A percentile compares a stretch with the other conserved stretches of the same genome.
Evolutionary conservation across 2,329 filamentous ascomycete species (phyloP).

Genomic region (Zasmidium angulare): DNA sequence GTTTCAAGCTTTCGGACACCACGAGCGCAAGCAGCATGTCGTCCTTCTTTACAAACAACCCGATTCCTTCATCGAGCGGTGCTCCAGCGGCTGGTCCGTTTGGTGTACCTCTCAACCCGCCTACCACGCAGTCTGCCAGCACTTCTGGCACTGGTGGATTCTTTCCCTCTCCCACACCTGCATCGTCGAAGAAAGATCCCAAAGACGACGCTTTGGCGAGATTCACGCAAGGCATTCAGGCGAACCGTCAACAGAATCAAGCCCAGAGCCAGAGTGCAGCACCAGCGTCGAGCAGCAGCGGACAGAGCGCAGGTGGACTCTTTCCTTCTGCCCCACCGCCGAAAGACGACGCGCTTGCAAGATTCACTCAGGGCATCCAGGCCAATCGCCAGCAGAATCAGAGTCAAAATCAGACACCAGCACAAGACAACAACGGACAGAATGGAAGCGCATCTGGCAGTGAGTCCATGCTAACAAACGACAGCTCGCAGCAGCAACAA

Average conservation of each 20-base stretch:
- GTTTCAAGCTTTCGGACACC: not conserved
- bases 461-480: constrained; percentile 2
- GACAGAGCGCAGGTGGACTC: not conserved
- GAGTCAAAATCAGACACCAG: not conserved
- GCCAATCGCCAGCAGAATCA: too few species aligned
- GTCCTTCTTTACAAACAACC: too few species aligned
- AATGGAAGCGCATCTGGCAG: not conserved
- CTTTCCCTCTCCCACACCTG: too few species aligned
- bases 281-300: not conserved
- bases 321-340: not conserved
- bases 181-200: too few species aligned
- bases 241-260: too few species aligned
- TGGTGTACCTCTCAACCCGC: not conserved
- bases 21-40: not conserved
- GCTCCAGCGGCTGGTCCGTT: not conserved
- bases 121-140: too few species aligned
- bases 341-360: too few species aligned
- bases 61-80: not conserved
- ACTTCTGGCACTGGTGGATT: too few species aligned
- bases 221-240: too few species aligned
- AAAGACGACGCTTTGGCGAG: too few species aligned
- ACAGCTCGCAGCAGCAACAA: constrained; percentile 18
- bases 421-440: not conserved
- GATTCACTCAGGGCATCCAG: too few species aligned
- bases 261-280: too few species aligned